Evolutionary conservation across 306 rosid species (phyloP).

Genomic region (Pterocarpus santalinus): DNA sequence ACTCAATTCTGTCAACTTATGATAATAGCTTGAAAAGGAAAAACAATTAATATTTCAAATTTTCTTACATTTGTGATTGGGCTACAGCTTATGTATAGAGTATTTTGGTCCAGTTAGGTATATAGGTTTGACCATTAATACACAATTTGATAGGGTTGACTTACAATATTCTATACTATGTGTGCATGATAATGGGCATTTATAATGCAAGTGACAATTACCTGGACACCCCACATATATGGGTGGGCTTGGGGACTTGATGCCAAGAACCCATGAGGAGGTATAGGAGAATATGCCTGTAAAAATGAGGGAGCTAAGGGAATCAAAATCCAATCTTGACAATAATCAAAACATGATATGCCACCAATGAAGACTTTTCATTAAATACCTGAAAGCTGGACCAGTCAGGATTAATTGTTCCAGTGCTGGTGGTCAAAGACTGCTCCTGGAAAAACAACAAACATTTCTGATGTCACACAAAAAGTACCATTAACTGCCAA

Average conservation of each 20-base stretch:
- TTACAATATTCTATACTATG: neutral
- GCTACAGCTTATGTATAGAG: conserved; percentile 26
- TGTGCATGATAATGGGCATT: conserved; percentile 27
- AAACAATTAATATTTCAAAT: conserved; percentile 1
- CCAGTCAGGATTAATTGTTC: conserved; percentile 93
- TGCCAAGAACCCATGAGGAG: conserved; percentile 94
- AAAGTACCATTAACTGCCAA: conserved; percentile 24
- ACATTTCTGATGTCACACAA: conserved; percentile 19
- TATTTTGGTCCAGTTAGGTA: conserved; percentile 8
- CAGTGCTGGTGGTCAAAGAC: conserved; percentile 67
- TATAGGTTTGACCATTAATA: conserved; percentile 11
- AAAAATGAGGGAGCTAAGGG: conserved; percentile 25
- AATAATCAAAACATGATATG: conserved; percentile 39
- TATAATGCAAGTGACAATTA: conserved; percentile 37
- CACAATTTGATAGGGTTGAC: conserved; percentile 16
- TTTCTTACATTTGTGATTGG: neutral
- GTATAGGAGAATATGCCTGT: conserved; percentile 95
- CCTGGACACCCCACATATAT: conserved; percentile 99
- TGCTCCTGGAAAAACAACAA: conserved; percentile 73
- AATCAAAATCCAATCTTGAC: conserved; percentile 50
- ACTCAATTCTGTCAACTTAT: neutral
- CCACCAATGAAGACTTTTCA: conserved; percentile 37
- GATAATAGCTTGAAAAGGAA: conserved; percentile 21
- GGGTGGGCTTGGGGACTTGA: conserved; percentile 97
- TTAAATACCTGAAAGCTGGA: conserved; percentile 86